A percentile compares a stretch with the other conserved stretches of the same genome.
Conservation (phyloP, 2,329 filamentous ascomycete genomes). For the Apiospora malaysiana region DNA sequence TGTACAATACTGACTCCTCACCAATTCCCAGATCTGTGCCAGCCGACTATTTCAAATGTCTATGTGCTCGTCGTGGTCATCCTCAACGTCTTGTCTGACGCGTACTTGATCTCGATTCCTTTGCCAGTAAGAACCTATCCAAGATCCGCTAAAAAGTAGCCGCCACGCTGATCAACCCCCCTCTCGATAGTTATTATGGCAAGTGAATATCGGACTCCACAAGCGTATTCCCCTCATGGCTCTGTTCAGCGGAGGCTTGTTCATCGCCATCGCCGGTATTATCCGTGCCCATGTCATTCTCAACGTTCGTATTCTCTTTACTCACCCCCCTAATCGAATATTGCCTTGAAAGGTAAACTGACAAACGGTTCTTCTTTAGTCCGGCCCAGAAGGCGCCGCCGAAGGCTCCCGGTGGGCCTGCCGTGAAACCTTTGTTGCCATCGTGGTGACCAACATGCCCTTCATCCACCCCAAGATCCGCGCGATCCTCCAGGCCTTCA, state of each 20-base stretch:
- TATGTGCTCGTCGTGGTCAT: constrained; percentile 49
- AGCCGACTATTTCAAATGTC: constrained; percentile 49
- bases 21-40: constrained; percentile 42
- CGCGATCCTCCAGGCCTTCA: constrained; percentile 21
- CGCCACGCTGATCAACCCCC: not conserved
- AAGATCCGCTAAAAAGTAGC: not conserved
- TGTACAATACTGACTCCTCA: not conserved
- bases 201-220: constrained; percentile 46
- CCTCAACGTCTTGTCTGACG: constrained; percentile 51
- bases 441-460: constrained; percentile 44
- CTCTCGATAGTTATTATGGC: constrained; percentile 47
- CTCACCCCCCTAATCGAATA: not conserved
- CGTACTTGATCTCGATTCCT: constrained; percentile 54
- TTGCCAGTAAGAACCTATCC: constrained; percentile 42
- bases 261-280: constrained; percentile 54
- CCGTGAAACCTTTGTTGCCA: constrained; percentile 47
- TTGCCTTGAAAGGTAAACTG: not conserved
- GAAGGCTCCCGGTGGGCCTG: constrained; percentile 40
- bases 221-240: constrained; percentile 49
- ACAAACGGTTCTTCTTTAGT: constrained; percentile 23
- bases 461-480: constrained; percentile 32
- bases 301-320: constrained; percentile 30
- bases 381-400: constrained; percentile 29
- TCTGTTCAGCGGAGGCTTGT: constrained; percentile 55
- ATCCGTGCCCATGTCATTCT: constrained; percentile 53